Evolutionary conservation across 805 yeast species (phyloP), one percentile per base, ranked within the genome.

Genomic region (Wickerhamiella dianesei): DNA sequence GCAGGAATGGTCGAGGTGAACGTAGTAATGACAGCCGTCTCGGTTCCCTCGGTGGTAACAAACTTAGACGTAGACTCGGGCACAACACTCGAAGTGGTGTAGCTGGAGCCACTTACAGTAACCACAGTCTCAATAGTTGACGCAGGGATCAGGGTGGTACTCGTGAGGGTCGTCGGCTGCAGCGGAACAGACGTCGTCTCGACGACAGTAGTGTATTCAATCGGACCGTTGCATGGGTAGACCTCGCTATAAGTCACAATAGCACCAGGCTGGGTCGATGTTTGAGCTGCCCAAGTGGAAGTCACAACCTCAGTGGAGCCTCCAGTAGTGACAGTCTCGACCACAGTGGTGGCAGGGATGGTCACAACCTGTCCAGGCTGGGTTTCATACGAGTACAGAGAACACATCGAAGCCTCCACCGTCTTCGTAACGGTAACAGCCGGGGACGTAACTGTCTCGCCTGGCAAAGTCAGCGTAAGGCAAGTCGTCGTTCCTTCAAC

Each of bases 91-190:
- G 25, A 19, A 18, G 40, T 14, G 3, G 43, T 37, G 29, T 14
- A 18, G 8, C 25, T 19, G 25, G 39, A 12, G n/a, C 47, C 47
- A 9, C 22, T 19, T 3, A 20, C 21, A 16, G 43, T 40, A 14
- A 29, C 14, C 12, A 25, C 20, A 3, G 40, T 18, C 21, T 18
- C 17, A 3, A n/a, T 21, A n/a, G 47, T 40, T 3, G 32, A 14
- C 9, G 43, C 47, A 13, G 47, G 22, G 12, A 36, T 25, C 6
- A 42, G 32, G 14, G 35, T 17, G 14, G 16, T 18, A 8, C 43
- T 32, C 16, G 43, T 29, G 21, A 18, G 14, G 4, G 47, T 44
- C 9, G 43, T 4, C 6, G 39, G 43, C n/a, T 39, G 47, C 13
- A 44, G 43, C 2, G 47, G 39, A n/a, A 29, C 32, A 4, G 40